A percentile compares a stretch with the other conserved stretches of the same genome.
Evolutionary conservation across 2,329 filamentous ascomycete genomes (phyloP).

Genomic region (Ophiostoma ips): DNA sequence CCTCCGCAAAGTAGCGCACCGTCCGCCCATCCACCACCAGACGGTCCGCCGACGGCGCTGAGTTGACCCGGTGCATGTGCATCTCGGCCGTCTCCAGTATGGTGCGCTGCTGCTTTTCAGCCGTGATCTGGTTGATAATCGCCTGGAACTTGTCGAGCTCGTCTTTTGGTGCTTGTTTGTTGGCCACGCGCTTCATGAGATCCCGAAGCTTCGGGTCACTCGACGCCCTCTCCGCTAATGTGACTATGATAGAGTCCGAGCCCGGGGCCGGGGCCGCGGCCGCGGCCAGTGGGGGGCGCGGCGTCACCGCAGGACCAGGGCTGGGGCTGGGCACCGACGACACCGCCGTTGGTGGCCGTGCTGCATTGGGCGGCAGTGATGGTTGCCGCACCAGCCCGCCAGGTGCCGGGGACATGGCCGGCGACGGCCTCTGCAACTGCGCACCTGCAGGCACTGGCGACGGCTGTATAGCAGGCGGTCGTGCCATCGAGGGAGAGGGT

Average conservation of each 20-base stretch:
- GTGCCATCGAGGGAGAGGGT: background rate
- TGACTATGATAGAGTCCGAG: conserved; percentile 67
- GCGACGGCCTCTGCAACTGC: conserved; percentile 19
- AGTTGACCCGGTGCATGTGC: background rate
- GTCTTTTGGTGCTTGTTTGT: conserved; percentile 54
- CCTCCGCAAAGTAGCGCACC: conserved; percentile 46
- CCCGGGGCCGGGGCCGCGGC: conserved; percentile 15
- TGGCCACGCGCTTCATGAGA: conserved; percentile 72
- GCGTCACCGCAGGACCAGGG: background rate
- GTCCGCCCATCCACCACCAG: conserved; percentile 35
- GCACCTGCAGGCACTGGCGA: background rate
- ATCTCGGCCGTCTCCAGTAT: too few relatives aligned
- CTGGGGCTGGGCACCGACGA: conserved; percentile 11
- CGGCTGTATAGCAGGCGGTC: background rate
- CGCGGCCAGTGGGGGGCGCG: too few relatives aligned
- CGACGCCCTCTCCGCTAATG: conserved; percentile 61
- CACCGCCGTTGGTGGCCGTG: conserved; percentile 2
- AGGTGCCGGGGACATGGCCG: conserved; percentile 15
- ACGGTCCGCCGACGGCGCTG: conserved; percentile 36
- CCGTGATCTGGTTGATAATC: conserved; percentile 28
- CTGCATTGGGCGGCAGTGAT: conserved; percentile 1
- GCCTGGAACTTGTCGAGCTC: conserved; percentile 65
- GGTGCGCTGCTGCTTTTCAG: conserved; percentile 37
- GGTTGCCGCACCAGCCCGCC: background rate
- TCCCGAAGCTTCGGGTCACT: conserved; percentile 59